These are phyloP conservation scores for Bryoerythrophyllum caledonicum DNA, from an alignment of 225 moss, liverwort and hornwort species.

Conservation along the genomic window DNA sequence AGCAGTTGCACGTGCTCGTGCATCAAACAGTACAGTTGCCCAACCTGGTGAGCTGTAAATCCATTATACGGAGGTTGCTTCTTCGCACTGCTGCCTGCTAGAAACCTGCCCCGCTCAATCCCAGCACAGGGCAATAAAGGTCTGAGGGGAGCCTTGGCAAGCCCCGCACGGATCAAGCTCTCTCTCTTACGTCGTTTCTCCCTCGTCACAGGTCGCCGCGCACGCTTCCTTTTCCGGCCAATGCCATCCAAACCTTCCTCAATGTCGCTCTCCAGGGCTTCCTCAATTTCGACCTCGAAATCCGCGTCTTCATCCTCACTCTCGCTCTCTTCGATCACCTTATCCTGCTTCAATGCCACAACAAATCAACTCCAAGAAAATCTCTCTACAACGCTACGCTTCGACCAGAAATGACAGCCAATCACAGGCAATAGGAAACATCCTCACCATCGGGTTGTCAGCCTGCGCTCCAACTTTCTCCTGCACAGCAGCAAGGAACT, in stretches of 20 bases:
- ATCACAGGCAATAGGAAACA: neutral
- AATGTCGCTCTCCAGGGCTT: constrained; percentile 83
- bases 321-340: constrained; percentile 74
- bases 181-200: constrained; percentile 79
- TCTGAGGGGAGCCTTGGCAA: constrained; percentile 59
- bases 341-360: constrained; percentile 47
- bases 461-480: constrained; percentile 47
- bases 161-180: constrained; percentile 38
- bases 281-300: constrained; percentile 94
- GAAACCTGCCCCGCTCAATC: constrained; percentile 44
- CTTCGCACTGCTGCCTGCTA: constrained; percentile 41
- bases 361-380: constrained; percentile 31
- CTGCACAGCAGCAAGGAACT: constrained; percentile 88
- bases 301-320: constrained; percentile 97
- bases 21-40: constrained; percentile 85
- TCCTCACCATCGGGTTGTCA: constrained; percentile 33
- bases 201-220: constrained; percentile 66
- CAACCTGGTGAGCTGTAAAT: constrained; percentile 95
- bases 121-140: constrained; percentile 67
- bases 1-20: constrained; percentile 99
- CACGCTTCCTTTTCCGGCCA: constrained; percentile 59
- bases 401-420: constrained; percentile 11
- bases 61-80: constrained; percentile 56
- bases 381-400: constrained; percentile 2
- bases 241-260: constrained; percentile 61